Evolutionary conservation across 2,329 filamentous ascomycete genomes (phyloP).

Genomic region (Aspergillus tanneri): DNA sequence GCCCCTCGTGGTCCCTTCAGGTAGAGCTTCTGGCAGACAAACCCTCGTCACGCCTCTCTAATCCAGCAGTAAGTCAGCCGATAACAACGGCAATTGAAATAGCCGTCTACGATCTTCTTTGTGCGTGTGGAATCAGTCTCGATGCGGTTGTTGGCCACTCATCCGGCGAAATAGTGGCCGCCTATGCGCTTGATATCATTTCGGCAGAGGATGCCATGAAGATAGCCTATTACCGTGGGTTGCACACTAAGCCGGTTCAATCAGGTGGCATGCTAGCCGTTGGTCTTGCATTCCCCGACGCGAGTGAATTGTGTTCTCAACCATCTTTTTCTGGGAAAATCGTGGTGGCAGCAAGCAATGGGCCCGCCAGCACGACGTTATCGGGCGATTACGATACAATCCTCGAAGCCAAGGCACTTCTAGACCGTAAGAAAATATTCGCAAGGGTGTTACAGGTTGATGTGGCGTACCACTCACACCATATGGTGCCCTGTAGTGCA

Average conservation of each 20-base stretch:
- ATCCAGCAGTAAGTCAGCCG: neutral
- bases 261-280: neutral
- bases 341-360: constrained; percentile 5
- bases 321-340: neutral
- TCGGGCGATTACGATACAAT: constrained; percentile 10
- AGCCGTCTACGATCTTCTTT: neutral
- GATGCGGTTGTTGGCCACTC: neutral
- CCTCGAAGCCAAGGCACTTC: neutral
- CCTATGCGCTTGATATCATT: neutral
- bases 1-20: neutral
- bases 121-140: neutral
- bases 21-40: neutral
- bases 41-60: neutral
- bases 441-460: constrained; percentile 2
- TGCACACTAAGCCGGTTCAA: neutral
- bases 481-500: neutral
- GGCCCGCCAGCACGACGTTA: constrained; percentile 3
- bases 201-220: constrained; percentile 3
- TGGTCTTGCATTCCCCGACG: neutral
- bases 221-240: constrained; percentile 6
- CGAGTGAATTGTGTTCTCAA: neutral
- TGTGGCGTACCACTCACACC: constrained; percentile 15
- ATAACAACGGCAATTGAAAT: neutral
- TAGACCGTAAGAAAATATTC: neutral
- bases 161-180: neutral